Conservation (phyloP, 179 eudicot genomes). For the Silene vulgaris region DNA sequence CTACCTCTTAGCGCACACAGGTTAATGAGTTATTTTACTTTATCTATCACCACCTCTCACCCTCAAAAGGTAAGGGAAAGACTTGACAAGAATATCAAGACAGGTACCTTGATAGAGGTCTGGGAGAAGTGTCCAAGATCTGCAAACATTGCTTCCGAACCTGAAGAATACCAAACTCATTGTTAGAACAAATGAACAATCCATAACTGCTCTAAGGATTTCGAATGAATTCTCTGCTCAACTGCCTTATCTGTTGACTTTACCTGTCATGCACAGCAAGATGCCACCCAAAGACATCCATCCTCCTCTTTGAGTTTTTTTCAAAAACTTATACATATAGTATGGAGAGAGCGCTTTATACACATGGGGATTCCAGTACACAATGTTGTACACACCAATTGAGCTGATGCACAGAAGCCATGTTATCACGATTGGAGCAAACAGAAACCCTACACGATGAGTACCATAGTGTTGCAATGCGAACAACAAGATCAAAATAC, state of each 20-base stretch:
- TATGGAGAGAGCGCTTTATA: constrained; percentile 50
- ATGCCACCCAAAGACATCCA: constrained; percentile 56
- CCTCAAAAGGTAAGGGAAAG: background rate
- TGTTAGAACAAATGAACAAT: constrained; percentile 12
- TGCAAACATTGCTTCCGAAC: constrained; percentile 97
- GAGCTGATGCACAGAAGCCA: constrained; percentile 51
- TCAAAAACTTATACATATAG: constrained; percentile 49
- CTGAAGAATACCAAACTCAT: constrained; percentile 28
- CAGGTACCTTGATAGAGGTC: constrained; percentile 64
- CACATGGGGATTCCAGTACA: constrained; percentile 43
- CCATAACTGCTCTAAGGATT: background rate
- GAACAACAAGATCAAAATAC: constrained; percentile 32
- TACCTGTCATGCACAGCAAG: constrained; percentile 70
- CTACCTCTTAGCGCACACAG: background rate
- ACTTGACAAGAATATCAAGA: background rate
- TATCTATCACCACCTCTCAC: background rate
- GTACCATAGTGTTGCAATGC: constrained; percentile 50
- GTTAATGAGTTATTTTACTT: too few species aligned
- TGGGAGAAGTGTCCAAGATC: constrained; percentile 95
- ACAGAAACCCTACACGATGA: constrained; percentile 43
- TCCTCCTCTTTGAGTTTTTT: constrained; percentile 43
- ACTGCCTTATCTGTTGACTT: background rate
- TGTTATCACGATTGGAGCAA: constrained; percentile 44
- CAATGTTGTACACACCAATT: constrained; percentile 43
- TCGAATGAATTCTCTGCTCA: background rate